These are phyloP conservation scores for Mollisia scopiformis DNA, from an alignment of 2,329 filamentous ascomycete species.

Conservation along the genomic window DNA sequence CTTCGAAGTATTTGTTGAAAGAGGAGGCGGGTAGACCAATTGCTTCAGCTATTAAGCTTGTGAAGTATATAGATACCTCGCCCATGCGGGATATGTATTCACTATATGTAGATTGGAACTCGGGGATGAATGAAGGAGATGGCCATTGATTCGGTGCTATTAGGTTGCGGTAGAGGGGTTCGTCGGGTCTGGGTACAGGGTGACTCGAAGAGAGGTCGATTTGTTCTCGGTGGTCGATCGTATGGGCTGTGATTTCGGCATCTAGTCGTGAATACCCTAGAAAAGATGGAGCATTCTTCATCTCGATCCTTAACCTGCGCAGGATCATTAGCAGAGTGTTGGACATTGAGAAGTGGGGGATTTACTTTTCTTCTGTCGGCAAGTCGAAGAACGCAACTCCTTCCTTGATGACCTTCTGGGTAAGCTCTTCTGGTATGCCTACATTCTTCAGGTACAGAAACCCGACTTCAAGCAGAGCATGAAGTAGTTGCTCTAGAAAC, in stretches of 20 bases:
- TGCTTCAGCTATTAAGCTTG: conserved; percentile 81
- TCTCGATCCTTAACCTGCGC: conserved; percentile 64
- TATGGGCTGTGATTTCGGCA: conserved; percentile 73
- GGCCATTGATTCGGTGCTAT: conserved; percentile 84
- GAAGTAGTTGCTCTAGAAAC: conserved; percentile 72
- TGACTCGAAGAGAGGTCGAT: conserved; percentile 85
- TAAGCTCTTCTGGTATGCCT: conserved; percentile 68
- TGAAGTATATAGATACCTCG: conserved; percentile 72
- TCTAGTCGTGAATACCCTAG: conserved; percentile 69
- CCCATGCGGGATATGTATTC: conserved; percentile 81
- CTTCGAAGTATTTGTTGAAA: conserved; percentile 79
- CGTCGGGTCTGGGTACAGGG: conserved; percentile 59
- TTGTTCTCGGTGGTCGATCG: conserved; percentile 81
- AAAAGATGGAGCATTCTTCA: conserved; percentile 75
- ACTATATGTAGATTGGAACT: conserved; percentile 69
- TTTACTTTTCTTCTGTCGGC: conserved; percentile 73
- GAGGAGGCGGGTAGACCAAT: conserved; percentile 70
- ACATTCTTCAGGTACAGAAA: conserved; percentile 86
- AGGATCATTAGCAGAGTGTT: not conserved
- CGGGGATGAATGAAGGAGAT: conserved; percentile 59
- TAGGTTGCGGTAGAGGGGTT: conserved; percentile 75
- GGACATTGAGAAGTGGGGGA: conserved; percentile 2
- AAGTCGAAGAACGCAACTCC: conserved; percentile 79
- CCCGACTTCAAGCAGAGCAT: conserved; percentile 83
- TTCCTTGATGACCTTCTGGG: conserved; percentile 66